phyloP scores from a whole-genome alignment of 345 rosid species.

The Triadica sebifera region DNA sequence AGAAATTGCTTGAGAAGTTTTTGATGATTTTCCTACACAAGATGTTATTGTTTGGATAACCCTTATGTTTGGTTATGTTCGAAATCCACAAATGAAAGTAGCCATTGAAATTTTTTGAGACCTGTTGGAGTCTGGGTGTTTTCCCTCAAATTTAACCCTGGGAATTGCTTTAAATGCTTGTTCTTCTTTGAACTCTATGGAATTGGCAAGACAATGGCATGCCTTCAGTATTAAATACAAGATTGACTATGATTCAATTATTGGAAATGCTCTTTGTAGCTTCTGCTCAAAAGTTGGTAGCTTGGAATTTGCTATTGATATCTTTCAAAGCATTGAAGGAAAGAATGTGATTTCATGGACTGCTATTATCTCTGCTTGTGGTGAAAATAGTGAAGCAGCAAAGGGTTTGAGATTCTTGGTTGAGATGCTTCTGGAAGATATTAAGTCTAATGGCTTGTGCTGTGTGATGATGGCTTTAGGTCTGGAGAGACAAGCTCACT shows the following conservation, averaged over 20 bases:
- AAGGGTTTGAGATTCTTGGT: constrained; percentile 41
- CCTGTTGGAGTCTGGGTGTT: constrained; percentile 43
- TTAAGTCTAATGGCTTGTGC: no score
- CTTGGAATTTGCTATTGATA: constrained; percentile 39
- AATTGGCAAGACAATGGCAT: no score
- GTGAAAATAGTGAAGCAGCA: constrained; percentile 37
- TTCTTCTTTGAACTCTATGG: no score
- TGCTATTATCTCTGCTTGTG: constrained; percentile 45
- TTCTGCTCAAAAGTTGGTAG: no score
- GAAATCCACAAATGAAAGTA: constrained; percentile 37
- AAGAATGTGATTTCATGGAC: constrained; percentile 62
- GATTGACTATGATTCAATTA: no score
- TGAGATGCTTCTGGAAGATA: constrained; percentile 48
- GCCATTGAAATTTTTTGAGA: constrained; percentile 39
- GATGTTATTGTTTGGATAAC: constrained; percentile 46
- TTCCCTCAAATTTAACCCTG: constrained; percentile 48
- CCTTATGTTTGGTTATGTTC: constrained; percentile 49
- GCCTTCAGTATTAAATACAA: no score
- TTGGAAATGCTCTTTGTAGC: no score
- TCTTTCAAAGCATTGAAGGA: constrained; percentile 38
- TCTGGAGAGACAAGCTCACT: constrained; percentile 45
- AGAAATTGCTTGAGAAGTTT: constrained; percentile 39
- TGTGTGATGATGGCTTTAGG: constrained; percentile 29
- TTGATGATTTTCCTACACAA: constrained; percentile 31
- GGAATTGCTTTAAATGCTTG: no score